Percentiles rank a stretch among this genome's conserved stretches.
phyloP scores from a whole-genome alignment of 805 yeast genomes.

The Spathaspora boniae region DNA sequence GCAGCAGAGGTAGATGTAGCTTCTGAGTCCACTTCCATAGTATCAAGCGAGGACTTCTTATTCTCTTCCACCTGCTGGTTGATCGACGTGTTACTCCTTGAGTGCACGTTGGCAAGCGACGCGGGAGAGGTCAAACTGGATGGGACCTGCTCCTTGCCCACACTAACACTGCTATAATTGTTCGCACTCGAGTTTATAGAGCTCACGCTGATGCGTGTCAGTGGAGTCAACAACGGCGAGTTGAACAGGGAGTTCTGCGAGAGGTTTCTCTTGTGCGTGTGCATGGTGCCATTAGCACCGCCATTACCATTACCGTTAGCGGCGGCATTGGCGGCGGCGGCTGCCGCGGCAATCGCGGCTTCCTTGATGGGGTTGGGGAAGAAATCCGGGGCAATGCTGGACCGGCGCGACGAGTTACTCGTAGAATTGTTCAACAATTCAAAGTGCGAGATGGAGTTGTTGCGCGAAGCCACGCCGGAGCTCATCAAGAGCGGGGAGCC shows the following conservation, averaged over 20 bases:
- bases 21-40: neutral
- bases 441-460: conserved; percentile 37
- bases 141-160: neutral
- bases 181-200: conserved; percentile 10
- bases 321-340: conserved; percentile 40
- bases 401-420: neutral
- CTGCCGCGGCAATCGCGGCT: conserved; percentile 43
- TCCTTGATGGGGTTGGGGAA: conserved; percentile 27
- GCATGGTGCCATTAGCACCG: conserved; percentile 9
- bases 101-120: too few relatives aligned
- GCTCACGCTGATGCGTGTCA: conserved; percentile 22
- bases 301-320: too few relatives aligned
- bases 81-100: conserved; percentile 5
- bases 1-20: conserved; percentile 2
- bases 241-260: conserved; percentile 27
- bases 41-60: conserved; percentile 8
- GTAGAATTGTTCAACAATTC: conserved; percentile 17
- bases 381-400: conserved; percentile 15
- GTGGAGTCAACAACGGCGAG: conserved; percentile 25
- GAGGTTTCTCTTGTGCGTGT: conserved; percentile 22
- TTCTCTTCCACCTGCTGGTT: conserved; percentile 7
- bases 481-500: conserved; percentile 30
- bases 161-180: neutral
- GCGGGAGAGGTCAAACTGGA: too few relatives aligned
- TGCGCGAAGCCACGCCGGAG: conserved; percentile 26